phyloP scores from a whole-genome alignment of 108 stramenopile genomes.

The Nitzschia putrida region DNA sequence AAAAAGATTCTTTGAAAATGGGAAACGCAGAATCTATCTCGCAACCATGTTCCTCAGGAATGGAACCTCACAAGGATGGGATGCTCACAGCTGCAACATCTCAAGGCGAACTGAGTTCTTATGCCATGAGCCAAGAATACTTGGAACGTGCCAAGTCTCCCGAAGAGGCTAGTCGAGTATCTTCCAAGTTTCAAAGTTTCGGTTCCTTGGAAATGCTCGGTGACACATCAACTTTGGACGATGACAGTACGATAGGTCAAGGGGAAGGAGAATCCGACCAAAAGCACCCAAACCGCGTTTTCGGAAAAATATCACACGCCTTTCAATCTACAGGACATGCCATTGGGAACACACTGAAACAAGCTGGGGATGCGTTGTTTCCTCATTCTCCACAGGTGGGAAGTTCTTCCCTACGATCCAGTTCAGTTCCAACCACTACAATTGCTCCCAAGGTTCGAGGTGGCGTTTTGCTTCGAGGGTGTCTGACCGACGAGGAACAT shows the following conservation, averaged over 20 bases:
- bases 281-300: neutral
- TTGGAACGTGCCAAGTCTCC: neutral
- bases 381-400: constrained; percentile 1
- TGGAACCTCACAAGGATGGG: constrained; percentile 1
- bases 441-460: constrained; percentile 20
- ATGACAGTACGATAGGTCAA: too few species aligned
- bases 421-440: neutral
- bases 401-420: neutral
- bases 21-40: constrained; percentile 6
- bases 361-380: neutral
- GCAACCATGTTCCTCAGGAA: constrained; percentile 4
- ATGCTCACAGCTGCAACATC: constrained; percentile 1
- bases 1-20: neutral
- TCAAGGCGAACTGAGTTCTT: constrained; percentile 2
- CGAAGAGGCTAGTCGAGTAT: constrained; percentile 14
- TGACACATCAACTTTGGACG: neutral
- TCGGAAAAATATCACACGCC: constrained; percentile 4
- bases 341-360: neutral
- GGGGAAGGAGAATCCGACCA: too few species aligned
- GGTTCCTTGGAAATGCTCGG: neutral
- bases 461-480: constrained; percentile 39
- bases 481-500: constrained; percentile 37
- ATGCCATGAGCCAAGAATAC: constrained; percentile 14
- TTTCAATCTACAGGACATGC: constrained; percentile 6
- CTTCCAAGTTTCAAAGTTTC: neutral